phyloP scores from a whole-genome alignment of 495 filamentous ascomycete species.

The Friedmanniomyces simplex region DNA sequence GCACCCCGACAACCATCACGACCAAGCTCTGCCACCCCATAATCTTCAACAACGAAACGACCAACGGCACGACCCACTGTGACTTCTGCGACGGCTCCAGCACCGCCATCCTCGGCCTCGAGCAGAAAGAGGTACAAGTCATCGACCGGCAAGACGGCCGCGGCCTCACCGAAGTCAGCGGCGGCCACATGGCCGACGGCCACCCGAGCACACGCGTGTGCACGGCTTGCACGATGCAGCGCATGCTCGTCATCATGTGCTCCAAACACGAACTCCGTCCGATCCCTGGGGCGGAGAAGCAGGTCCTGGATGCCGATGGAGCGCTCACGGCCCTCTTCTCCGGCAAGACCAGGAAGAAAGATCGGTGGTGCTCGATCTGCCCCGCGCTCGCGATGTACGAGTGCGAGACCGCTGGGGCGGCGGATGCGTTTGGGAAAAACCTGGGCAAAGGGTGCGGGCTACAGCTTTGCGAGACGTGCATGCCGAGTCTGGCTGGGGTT shows the following conservation, averaged over 20 bases:
- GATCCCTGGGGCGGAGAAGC: slow-evolving; percentile 3
- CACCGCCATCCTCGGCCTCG: slow-evolving; percentile 34
- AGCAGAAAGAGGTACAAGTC: slow-evolving; percentile 25
- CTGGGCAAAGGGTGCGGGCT: slow-evolving; percentile 34
- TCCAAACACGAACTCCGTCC: slow-evolving; percentile 25
- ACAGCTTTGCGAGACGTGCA: slow-evolving; percentile 33
- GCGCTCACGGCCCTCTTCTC: slow-evolving; percentile 24
- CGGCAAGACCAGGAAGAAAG: slow-evolving; percentile 1
- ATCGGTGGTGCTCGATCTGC: slow-evolving; percentile 37
- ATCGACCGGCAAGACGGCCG: slow-evolving; percentile 23
- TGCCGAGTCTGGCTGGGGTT: slow-evolving; percentile 16
- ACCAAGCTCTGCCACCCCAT: slow-evolving; percentile 36
- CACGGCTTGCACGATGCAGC: slow-evolving; percentile 28
- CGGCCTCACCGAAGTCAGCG: slow-evolving; percentile 28
- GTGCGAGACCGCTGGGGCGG: slow-evolving; percentile 19
- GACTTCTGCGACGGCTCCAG: slow-evolving; percentile 32
- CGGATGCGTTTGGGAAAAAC: not conserved
- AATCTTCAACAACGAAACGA: slow-evolving; percentile 28
- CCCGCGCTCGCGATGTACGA: slow-evolving; percentile 31
- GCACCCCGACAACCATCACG: slow-evolving; percentile 14
- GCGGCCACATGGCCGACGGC: slow-evolving; percentile 28
- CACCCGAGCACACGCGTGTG: slow-evolving; percentile 34
- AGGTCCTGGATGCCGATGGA: slow-evolving; percentile 21
- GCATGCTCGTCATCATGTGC: slow-evolving; percentile 30
- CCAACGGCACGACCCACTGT: slow-evolving; percentile 25